These are phyloP conservation scores for Knoxdaviesia capensis DNA, from an alignment of 2,329 filamentous ascomycete genomes.

Conservation along the genomic window DNA sequence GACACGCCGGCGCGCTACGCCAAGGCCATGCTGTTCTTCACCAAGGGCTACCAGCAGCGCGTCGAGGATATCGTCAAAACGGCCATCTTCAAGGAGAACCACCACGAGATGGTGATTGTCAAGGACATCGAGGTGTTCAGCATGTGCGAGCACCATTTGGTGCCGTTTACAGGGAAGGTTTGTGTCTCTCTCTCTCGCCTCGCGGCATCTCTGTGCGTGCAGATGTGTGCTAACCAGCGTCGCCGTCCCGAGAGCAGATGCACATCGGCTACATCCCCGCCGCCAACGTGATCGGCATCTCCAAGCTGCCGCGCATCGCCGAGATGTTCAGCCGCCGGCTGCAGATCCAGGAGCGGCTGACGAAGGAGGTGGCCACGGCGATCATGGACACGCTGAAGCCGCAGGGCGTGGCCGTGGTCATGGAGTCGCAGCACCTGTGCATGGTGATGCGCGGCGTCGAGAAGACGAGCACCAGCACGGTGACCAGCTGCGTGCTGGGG, in stretches of 20 bases:
- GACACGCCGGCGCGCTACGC: slow-evolving; percentile 72
- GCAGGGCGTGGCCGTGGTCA: slow-evolving; percentile 88
- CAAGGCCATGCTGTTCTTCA: slow-evolving; percentile 89
- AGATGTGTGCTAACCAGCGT: not conserved
- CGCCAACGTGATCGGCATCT: slow-evolving; percentile 80
- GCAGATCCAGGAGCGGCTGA: slow-evolving; percentile 90
- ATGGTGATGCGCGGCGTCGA: slow-evolving; percentile 99
- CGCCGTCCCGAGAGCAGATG: slow-evolving; percentile 40
- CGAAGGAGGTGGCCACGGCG: slow-evolving; percentile 86
- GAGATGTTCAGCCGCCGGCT: slow-evolving; percentile 90
- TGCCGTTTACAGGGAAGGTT: slow-evolving; percentile 91
- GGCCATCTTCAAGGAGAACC: slow-evolving; percentile 88
- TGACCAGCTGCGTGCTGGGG: slow-evolving; percentile 94
- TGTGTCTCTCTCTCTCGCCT: slow-evolving; percentile 2
- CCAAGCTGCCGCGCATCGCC: slow-evolving; percentile 85
- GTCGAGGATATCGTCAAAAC: slow-evolving; percentile 78
- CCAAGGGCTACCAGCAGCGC: slow-evolving; percentile 92
- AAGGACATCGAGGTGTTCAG: slow-evolving; percentile 94
- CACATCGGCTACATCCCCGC: slow-evolving; percentile 96
- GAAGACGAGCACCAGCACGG: slow-evolving; percentile 71
- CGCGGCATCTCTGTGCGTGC: not conserved
- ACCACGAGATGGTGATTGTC: slow-evolving; percentile 93
- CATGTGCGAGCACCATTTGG: slow-evolving; percentile 90
- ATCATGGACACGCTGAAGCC: slow-evolving; percentile 86
- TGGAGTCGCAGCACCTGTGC: slow-evolving; percentile 91